These are phyloP conservation scores for Paecilomyces fulvus DNA, from an alignment of 2,329 filamentous ascomycete genomes.

Conservation along the genomic window DNA sequence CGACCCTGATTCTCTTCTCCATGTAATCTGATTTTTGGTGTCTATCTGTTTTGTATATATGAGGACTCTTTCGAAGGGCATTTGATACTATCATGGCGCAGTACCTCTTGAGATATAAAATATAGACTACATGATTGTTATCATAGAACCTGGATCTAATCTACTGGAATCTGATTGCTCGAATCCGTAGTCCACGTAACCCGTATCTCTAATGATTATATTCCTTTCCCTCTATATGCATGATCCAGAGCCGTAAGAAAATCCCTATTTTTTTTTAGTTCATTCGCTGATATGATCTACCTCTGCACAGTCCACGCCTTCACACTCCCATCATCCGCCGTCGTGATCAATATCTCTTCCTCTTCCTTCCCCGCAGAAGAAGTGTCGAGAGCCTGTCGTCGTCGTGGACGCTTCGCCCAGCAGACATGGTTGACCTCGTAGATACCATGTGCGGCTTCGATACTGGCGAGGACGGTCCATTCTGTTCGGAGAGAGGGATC, in stretches of 20 bases:
- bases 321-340: slow-evolving; percentile 84
- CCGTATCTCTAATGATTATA: background rate
- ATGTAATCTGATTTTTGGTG: background rate
- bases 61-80: background rate
- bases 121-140: background rate
- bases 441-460: slow-evolving; percentile 72
- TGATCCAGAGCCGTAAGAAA: too few species aligned
- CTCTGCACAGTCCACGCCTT: slow-evolving; percentile 63
- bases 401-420: slow-evolving; percentile 75
- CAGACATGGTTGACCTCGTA: slow-evolving; percentile 90
- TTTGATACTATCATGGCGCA: background rate
- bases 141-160: background rate
- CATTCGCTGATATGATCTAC: slow-evolving; percentile 6
- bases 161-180: background rate
- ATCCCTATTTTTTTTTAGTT: slow-evolving; percentile 2
- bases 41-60: background rate
- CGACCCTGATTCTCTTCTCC: background rate
- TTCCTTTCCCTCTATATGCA: background rate
- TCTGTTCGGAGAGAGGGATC: slow-evolving; percentile 32
- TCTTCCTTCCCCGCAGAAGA: slow-evolving; percentile 27
- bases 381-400: slow-evolving; percentile 26
- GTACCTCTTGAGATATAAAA: background rate
- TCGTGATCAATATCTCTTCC: slow-evolving; percentile 83
- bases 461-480: slow-evolving; percentile 64
- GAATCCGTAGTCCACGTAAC: too few species aligned